Base-by-base conservation (phyloP, 2,329 filamentous ascomycete genomes). In the Didymella keratinophila region DNA sequence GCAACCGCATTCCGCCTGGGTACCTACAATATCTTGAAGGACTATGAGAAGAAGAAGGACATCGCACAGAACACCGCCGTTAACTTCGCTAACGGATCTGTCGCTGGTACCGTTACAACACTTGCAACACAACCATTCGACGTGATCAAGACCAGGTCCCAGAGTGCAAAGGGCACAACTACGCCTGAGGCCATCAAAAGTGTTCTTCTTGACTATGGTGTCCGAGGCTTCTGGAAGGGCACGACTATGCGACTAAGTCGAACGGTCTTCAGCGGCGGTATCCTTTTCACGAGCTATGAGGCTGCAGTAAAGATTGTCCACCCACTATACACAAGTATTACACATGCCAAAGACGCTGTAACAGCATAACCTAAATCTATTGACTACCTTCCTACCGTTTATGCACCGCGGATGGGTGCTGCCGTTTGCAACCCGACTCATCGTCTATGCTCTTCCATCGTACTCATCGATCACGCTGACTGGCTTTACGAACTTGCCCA, bases 211-310 rank as follows among this genome's bases (percentile, higher is more conserved):
- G 86, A 89, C 63, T 82, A 84, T 61, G 88, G 87, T 0, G 62
- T 89, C 2, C 80, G 78, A 37, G 87, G 84, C 0, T 86, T 89
- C 60, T 90, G 87, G 87, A 85, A 83, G 58, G 88, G 88, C 0
- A 90, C 87, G 32, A 85, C 86, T 0, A 90, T 90, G 88, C 80
- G 88, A 55, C 68, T 90, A 23, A 87, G 87, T 0, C 74, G 88
- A 60, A 82, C 87, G 3, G 80, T 90, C 0, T 81, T 90, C 43
- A 87, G 85, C 63, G 88, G 87, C n/a, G 87, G 87, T 16, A 88
- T 89, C 58, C 73, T 89, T 1, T 88, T 89, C 62, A 86, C 85
- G 2, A 82, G 84, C 2, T 88, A 88, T 67, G 87, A 89, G 68
- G 82, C 84, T 58, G 80, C 84, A 14, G 80, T 82, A 0, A 78